These are phyloP conservation scores for Bullera alba DNA, from an alignment of 768 basidiomycete genomes.

Conservation along the genomic window DNA sequence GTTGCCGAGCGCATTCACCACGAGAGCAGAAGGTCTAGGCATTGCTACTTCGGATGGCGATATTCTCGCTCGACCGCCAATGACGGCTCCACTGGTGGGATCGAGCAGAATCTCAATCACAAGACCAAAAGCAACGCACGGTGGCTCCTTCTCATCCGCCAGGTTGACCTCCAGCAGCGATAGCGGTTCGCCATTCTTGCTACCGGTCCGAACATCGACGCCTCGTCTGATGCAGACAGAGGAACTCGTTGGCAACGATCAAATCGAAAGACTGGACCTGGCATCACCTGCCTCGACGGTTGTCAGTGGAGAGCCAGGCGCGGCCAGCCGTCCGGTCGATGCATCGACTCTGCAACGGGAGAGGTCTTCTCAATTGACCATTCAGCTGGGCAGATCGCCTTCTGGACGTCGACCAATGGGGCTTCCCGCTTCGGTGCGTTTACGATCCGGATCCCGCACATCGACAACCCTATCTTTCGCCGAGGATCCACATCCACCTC, in stretches of 20 bases:
- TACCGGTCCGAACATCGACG: not conserved
- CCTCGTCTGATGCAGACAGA: not conserved
- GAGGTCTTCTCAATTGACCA: conserved; percentile 2
- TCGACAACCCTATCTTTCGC: not conserved
- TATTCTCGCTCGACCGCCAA: not conserved
- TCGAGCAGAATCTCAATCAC: no score
- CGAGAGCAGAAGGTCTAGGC: not conserved
- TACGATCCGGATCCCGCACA: not conserved
- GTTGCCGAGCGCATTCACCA: not conserved
- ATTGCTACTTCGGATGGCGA: not conserved
- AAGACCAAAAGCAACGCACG: no score
- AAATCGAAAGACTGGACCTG: no score
- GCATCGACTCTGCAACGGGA: not conserved
- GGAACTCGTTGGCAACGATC: not conserved
- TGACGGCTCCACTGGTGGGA: not conserved
- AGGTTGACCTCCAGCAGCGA: not conserved
- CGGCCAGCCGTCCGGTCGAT: no score
- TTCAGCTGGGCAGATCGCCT: conserved; percentile 16
- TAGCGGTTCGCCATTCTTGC: not conserved
- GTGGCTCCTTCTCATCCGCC: not conserved
- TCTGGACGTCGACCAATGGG: conserved; percentile 13
- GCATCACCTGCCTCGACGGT: no score
- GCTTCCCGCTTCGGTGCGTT: not conserved
- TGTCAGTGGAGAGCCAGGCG: no score
- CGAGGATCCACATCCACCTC: not conserved